phyloP scores from a whole-genome alignment of 176 grass and related monocot genomes.

The Sorghum bicolor region DNA sequence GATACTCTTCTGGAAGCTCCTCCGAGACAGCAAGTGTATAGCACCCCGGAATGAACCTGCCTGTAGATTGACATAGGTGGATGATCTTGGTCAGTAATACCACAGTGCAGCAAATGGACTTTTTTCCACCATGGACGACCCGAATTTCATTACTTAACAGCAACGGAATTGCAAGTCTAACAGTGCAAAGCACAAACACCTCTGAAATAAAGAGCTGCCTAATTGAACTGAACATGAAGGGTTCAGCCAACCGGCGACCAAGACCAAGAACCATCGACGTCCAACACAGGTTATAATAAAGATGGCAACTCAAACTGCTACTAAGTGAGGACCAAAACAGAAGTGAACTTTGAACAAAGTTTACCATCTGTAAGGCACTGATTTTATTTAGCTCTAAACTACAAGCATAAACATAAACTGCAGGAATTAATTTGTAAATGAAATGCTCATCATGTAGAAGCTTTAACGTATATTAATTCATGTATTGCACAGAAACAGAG shows the following conservation, averaged over 20 bases:
- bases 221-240: too few species aligned
- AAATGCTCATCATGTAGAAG: background rate
- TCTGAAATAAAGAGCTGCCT: too few species aligned
- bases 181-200: too few species aligned
- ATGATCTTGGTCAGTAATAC: background rate
- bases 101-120: background rate
- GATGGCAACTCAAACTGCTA: too few species aligned
- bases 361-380: background rate
- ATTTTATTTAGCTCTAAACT: background rate
- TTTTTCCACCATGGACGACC: too few species aligned
- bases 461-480: background rate
- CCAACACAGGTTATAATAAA: too few species aligned
- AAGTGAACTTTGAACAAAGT: background rate
- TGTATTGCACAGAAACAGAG: background rate
- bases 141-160: too few species aligned
- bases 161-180: too few species aligned
- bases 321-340: too few species aligned
- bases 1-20: constrained; percentile 96
- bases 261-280: too few species aligned
- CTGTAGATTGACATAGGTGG: constrained; percentile 30
- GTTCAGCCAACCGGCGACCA: too few species aligned
- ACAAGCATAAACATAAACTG: background rate
- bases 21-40: constrained; percentile 91
- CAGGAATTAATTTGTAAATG: background rate
- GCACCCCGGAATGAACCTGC: constrained; percentile 92